Conservation (phyloP, 176 grass and related monocot species). For the Ensete glaucum region DNA sequence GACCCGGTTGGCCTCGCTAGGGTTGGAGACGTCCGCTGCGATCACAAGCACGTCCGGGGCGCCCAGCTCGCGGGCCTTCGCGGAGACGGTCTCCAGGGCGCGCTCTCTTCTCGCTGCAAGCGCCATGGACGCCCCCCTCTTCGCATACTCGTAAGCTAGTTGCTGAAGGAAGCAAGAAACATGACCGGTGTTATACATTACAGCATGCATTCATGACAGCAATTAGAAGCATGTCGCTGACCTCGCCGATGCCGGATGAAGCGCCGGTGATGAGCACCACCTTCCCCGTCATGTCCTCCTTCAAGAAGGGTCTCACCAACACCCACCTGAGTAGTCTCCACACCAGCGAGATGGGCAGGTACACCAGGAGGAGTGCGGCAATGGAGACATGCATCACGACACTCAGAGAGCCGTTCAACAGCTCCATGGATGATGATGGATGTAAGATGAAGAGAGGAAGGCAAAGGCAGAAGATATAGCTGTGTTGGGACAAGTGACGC, state of each 20-base stretch:
- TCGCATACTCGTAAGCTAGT: slow-evolving; percentile 54
- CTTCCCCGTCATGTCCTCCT: slow-evolving; percentile 54
- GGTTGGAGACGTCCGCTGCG: slow-evolving; percentile 27
- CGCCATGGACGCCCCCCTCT: slow-evolving; percentile 38
- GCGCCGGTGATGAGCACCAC: slow-evolving; percentile 82
- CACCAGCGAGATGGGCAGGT: slow-evolving; percentile 48
- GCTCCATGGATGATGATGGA: not conserved
- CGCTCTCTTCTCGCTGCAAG: slow-evolving; percentile 48
- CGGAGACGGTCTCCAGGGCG: slow-evolving; percentile 40
- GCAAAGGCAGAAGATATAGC: not conserved
- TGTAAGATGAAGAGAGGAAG: not conserved
- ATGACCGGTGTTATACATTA: not conserved
- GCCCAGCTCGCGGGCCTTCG: slow-evolving; percentile 25
- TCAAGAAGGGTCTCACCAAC: slow-evolving; percentile 38
- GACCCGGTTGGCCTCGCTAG: slow-evolving; percentile 31
- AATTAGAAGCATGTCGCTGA: not conserved
- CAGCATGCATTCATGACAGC: not conserved
- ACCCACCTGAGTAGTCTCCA: slow-evolving; percentile 29
- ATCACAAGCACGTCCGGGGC: slow-evolving; percentile 44
- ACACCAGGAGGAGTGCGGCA: slow-evolving; percentile 39
- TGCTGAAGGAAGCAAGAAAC: slow-evolving; percentile 17
- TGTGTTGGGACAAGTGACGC: too few relatives aligned
- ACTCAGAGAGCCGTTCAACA: slow-evolving; percentile 31
- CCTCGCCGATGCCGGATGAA: slow-evolving; percentile 83
- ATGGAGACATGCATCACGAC: slow-evolving; percentile 48